Evolutionary conservation across 345 rosid species (phyloP), one percentile per base, ranked within the genome.

Genomic region (Bretschneidera sinensis): DNA sequence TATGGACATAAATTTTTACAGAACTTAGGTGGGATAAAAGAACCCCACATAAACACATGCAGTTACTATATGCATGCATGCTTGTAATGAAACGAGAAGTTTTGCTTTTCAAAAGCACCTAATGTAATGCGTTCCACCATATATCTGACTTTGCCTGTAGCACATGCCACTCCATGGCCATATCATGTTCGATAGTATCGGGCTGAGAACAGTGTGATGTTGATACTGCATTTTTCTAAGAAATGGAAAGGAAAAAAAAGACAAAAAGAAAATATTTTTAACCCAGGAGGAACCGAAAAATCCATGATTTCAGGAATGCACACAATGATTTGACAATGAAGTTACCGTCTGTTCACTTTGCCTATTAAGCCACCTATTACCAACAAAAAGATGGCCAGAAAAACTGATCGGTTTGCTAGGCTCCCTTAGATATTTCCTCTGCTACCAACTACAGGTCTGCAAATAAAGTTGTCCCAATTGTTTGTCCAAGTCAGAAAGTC

Each of bases 161-260:
- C 21, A 70, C 0, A 21, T 61, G 18, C 87, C 87, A 77, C 33
- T 75, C 74, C 28, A 60, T 22, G 16, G 78, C 82, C 84, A 82
- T 62, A 4, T 61, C 71, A 57, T 63, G 60, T 57, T 74, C 80
- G 4, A 75, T 20, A 1, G 54, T 79, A 28, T 77, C 75, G 33
- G 67, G 58, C 63, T 82, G 87, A 43, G 84, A 60, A 58, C 64
- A 62, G 60, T 79, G 82, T 23, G 82, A 59, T 21, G 82, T 82
- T 31, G 82, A 73, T 22, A 68, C 79, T 17, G 77, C 80, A 17
- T 45, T 61, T 67, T 48, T 70, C 84, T n/a, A 75, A 47, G 4
- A 11, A 10, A 49, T 17, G 6, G 6, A 39, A 45, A 35, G 9
- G 19, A n/a, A 5, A 49, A 13, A 23, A n/a, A 16, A 45, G 2